A percentile compares a stretch with the other conserved stretches of the same genome.
phyloP scores from a whole-genome alignment of 768 basidiomycete species.

The Wakefieldia striispora region DNA sequence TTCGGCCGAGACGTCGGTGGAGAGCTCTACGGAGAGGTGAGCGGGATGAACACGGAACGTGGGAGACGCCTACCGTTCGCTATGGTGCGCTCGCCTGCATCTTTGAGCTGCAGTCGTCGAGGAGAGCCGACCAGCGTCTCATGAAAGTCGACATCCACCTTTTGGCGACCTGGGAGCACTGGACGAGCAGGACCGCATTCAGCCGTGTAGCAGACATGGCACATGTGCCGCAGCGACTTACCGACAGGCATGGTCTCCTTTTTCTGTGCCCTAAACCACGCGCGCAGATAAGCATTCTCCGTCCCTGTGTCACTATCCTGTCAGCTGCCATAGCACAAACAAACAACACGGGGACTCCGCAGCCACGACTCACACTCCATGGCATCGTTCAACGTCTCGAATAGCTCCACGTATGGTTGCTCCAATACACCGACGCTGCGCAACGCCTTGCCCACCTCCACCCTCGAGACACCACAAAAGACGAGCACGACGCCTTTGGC shows the following conservation, averaged over 20 bases:
- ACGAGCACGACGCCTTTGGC: constrained; percentile 81
- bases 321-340: constrained; percentile 4
- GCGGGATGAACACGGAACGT: not conserved
- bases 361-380: constrained; percentile 75
- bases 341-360: constrained; percentile 1
- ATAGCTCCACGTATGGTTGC: constrained; percentile 77
- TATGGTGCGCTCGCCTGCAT: constrained; percentile 71
- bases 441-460: constrained; percentile 69
- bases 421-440: constrained; percentile 76
- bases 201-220: not conserved
- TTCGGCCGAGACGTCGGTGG: constrained; percentile 44
- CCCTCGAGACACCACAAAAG: constrained; percentile 77
- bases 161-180: constrained; percentile 62
- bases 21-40: constrained; percentile 15
- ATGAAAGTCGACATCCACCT: constrained; percentile 44
- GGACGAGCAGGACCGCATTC: not conserved
- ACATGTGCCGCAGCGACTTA: constrained; percentile 33
- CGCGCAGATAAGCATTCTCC: constrained; percentile 86
- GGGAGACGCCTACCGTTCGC: constrained; percentile 45
- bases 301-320: constrained; percentile 56
- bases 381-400: constrained; percentile 81
- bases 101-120: constrained; percentile 60
- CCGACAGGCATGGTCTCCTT: constrained; percentile 44
- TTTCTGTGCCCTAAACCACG: constrained; percentile 72
- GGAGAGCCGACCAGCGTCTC: constrained; percentile 57